Percentiles rank a stretch among this genome's conserved stretches.
phyloP scores from a whole-genome alignment of 2,329 filamentous ascomycete species.

The Juglanconis sp. region DNA sequence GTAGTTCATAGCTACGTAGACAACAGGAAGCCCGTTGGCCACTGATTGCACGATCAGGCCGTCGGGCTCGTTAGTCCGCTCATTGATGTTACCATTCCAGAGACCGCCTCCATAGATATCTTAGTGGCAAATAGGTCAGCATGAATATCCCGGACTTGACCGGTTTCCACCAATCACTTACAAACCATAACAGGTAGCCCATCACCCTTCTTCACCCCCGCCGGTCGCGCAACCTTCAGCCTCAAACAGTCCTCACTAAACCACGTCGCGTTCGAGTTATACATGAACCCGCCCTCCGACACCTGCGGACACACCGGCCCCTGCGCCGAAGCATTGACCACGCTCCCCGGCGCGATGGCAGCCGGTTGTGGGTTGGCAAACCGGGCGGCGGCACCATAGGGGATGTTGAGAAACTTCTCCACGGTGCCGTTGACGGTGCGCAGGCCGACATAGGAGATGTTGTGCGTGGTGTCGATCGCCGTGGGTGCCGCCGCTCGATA shows the following conservation, averaged over 20 bases:
- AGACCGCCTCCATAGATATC: background rate
- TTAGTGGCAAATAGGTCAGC: background rate
- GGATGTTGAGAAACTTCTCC: slow-evolving; percentile 2
- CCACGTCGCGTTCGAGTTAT: background rate
- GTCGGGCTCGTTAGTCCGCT: slow-evolving; percentile 1
- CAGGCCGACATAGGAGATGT: background rate
- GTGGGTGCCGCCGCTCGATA: background rate
- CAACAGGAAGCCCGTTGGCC: background rate
- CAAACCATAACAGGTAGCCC: background rate
- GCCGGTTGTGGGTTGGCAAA: background rate
- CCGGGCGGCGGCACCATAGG: background rate
- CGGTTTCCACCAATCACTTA: background rate
- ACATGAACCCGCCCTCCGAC: background rate
- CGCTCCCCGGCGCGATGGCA: background rate
- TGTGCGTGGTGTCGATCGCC: background rate
- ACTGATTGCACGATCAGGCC: background rate
- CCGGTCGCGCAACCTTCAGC: background rate
- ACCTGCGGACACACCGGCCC: slow-evolving; percentile 2
- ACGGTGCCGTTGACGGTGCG: background rate
- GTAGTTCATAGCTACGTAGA: background rate
- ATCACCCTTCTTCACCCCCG: background rate
- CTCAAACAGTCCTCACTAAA: slow-evolving; percentile 3
- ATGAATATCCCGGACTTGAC: background rate
- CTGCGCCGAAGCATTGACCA: background rate
- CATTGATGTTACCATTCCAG: slow-evolving; percentile 1